phyloP scores from a whole-genome alignment of 2,329 filamentous ascomycete species.

The Penicillium hordei region DNA sequence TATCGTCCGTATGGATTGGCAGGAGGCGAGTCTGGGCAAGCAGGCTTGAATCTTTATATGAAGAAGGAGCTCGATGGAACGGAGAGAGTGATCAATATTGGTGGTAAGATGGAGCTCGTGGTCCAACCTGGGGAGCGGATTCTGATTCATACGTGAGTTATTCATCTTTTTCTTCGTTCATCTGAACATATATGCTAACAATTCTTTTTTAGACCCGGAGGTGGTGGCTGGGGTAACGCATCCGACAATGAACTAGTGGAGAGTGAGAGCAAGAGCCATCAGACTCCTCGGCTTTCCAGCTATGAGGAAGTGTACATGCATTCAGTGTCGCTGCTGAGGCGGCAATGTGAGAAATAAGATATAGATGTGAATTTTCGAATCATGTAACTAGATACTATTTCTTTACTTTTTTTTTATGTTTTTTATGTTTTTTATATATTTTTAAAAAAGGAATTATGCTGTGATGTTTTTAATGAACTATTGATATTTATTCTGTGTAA shows the following conservation, averaged over 20 bases:
- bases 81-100: slow-evolving; percentile 21
- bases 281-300: slow-evolving; percentile 5
- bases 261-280: background rate
- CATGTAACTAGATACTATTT: background rate
- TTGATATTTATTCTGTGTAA: background rate
- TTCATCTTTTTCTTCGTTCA: background rate
- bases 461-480: background rate
- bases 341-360: background rate
- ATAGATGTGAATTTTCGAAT: background rate
- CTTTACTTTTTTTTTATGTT: too few relatives aligned
- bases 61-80: slow-evolving; percentile 17
- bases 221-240: slow-evolving; percentile 14
- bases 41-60: slow-evolving; percentile 81
- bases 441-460: too few relatives aligned
- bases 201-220: slow-evolving; percentile 10
- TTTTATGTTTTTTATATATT: too few relatives aligned
- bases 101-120: slow-evolving; percentile 23
- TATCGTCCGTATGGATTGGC: slow-evolving; percentile 49
- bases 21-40: slow-evolving; percentile 73
- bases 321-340: slow-evolving; percentile 9
- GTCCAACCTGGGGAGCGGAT: slow-evolving; percentile 34
- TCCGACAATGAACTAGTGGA: background rate
- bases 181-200: background rate
- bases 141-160: slow-evolving; percentile 25
- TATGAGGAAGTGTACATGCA: slow-evolving; percentile 11